Evolutionary conservation across 2,329 filamentous ascomycete species (phyloP).

Genomic region (Ascochyta viciae-villosae): DNA sequence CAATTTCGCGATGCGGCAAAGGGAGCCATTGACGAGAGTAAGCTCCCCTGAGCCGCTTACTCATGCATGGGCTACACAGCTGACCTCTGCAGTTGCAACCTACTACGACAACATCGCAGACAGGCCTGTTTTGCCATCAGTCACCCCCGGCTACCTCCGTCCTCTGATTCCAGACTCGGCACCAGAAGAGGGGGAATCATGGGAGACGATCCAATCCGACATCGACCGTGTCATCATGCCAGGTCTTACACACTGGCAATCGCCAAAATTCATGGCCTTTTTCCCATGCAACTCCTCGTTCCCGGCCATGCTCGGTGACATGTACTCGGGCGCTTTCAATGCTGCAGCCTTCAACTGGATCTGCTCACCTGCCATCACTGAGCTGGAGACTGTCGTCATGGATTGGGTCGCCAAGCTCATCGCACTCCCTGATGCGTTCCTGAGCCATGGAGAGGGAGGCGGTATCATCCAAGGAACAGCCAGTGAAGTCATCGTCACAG

Average conservation of each 20-base stretch:
- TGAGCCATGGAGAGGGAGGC: conserved; percentile 77
- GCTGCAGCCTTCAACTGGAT: conserved; percentile 97
- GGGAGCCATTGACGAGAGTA: conserved; percentile 82
- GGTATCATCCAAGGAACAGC: conserved; percentile 95
- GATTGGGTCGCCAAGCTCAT: conserved; percentile 88
- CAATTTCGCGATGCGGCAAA: conserved; percentile 81
- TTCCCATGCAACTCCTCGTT: conserved; percentile 85
- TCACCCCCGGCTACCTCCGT: conserved; percentile 85
- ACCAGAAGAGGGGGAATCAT: conserved; percentile 73
- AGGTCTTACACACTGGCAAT: conserved; percentile 93
- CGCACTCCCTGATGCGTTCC: conserved; percentile 74
- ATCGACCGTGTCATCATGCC: conserved; percentile 87
- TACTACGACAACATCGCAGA: conserved; percentile 81
- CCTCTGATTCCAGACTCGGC: conserved; percentile 74
- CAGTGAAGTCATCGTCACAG: conserved; percentile 84
- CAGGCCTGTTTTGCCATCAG: conserved; percentile 75
- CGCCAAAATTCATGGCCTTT: conserved; percentile 92
- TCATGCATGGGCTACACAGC: not conserved
- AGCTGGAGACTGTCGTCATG: conserved; percentile 90
- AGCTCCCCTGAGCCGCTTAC: not conserved
- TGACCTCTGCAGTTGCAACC: conserved; percentile 67
- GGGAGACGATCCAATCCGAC: conserved; percentile 81
- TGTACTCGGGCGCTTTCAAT: conserved; percentile 88
- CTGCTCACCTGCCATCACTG: conserved; percentile 88
- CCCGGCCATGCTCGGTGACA: conserved; percentile 86